Base-by-base conservation (phyloP, 1,284 basidiomycete species). In the Chalciporus piperatoides region DNA sequence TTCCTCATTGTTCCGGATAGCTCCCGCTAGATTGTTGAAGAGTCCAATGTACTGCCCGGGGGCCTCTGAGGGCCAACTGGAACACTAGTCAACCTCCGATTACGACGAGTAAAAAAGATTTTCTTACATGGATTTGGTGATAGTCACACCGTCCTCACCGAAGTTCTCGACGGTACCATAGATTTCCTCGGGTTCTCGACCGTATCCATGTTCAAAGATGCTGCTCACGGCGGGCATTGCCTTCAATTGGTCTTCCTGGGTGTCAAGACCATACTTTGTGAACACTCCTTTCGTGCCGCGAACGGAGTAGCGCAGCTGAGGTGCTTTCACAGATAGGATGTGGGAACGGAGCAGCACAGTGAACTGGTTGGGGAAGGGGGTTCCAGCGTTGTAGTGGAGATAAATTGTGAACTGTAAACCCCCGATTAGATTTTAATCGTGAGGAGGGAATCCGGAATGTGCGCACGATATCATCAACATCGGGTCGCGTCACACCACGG, bases 181-280 rank as follows among this genome's bases (percentile, higher is more conserved):
- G 36, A 82, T 70, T 27, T 68, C 68, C 58, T 81, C 75, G 2
- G 82, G 79, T 63, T 90, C 87, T 43, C 67, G 68, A 4, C 81
- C 83, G 56, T 75, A 84, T 24, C 63, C 63, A 2, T 67, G 60
- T 43, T 72, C 67, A 43, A 76, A 67, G 48, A 84, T 79, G 12
- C 67, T 71, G 11, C 61, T 64, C n/a, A 79, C 77, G 9, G 68
- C 60, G 9, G 75, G 60, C 49, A 86, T 80, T 3, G 64, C 72
- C 61, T 78, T 81, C 38, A 86, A 73, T 51, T 83, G 79, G 52
- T 82, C 81, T 68, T 92, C 91, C 63, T 93, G 90, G 2, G 81
- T 71, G 65, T 93, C 90, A 36, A 91, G 67, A 2, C 89, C 90
- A 60, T 76, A 80, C 68, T 95, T 94, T 54, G 77, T 71, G 65